A percentile compares a stretch with the other conserved stretches of the same genome.
Evolutionary conservation across 176 grass and related monocot species (phyloP).

Genomic region (Oryza meyeriana): DNA sequence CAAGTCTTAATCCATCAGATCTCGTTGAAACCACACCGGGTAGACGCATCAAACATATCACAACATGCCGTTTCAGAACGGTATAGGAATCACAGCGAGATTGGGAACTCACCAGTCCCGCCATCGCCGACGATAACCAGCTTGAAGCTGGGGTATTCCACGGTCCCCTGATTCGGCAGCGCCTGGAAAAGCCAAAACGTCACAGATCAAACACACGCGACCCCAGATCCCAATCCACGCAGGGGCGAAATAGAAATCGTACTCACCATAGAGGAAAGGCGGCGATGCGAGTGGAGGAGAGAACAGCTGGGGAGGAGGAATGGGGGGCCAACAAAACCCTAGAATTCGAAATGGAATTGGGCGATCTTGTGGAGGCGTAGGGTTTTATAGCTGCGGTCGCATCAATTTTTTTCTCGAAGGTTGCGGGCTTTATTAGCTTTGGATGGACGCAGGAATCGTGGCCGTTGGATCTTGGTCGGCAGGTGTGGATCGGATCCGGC

Average conservation of each 20-base stretch:
- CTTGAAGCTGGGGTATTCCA: conserved; percentile 89
- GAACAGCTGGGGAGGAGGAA: not conserved
- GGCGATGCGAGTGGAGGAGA: not conserved
- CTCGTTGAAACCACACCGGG: not conserved
- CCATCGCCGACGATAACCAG: conserved; percentile 90
- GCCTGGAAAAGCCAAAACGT: conserved; percentile 38
- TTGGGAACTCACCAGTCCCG: conserved; percentile 56
- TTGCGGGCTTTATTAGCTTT: conserved; percentile 47
- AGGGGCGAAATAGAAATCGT: not conserved
- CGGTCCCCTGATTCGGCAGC: conserved; percentile 73
- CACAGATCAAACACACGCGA: not conserved
- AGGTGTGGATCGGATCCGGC: conserved; percentile 26
- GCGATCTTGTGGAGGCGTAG: conserved; percentile 37
- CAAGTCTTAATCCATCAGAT: not conserved
- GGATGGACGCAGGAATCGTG: conserved; percentile 52
- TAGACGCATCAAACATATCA: not conserved
- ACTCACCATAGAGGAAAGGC: conserved; percentile 35
- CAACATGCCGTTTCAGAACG: no score
- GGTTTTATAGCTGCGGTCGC: conserved; percentile 39
- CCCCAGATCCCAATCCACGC: not conserved
- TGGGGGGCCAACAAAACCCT: conserved; percentile 30
- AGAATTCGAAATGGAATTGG: conserved; percentile 45
- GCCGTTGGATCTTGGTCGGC: conserved; percentile 45
- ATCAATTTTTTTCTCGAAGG: not conserved
- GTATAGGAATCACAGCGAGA: not conserved